Evolutionary conservation across 768 basidiomycete genomes (phyloP).

Genomic region (Nidularia pulvinata): DNA sequence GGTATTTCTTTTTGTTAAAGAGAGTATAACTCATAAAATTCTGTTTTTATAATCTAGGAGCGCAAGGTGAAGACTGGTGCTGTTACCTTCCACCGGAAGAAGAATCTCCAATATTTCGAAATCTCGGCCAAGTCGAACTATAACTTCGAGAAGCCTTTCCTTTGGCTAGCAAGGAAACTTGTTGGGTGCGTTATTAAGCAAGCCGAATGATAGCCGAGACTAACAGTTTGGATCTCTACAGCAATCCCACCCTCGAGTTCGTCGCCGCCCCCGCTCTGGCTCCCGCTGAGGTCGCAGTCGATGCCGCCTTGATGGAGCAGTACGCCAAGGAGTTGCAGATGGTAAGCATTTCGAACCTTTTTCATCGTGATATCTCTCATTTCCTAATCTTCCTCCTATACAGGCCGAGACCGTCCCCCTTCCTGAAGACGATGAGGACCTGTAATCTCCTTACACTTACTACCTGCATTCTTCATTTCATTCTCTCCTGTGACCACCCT

Average conservation of each 20-base stretch:
- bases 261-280: constrained; percentile 96
- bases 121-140: constrained; percentile 99
- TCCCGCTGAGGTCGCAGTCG: constrained; percentile 91
- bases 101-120: constrained; percentile 99
- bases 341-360: constrained; percentile 33
- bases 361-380: neutral
- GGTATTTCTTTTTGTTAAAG: constrained; percentile 3
- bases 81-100: constrained; percentile 99
- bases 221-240: constrained; percentile 20
- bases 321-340: constrained; percentile 78
- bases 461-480: constrained; percentile 11
- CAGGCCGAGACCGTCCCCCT: constrained; percentile 92
- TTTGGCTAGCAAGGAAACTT: constrained; percentile 98
- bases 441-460: constrained; percentile 33
- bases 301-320: constrained; percentile 71
- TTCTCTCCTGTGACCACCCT: constrained; percentile 17
- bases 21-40: constrained; percentile 1
- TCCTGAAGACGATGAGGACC: constrained; percentile 96
- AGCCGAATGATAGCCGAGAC: no score
- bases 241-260: constrained; percentile 88
- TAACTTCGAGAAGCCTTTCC: constrained; percentile 99
- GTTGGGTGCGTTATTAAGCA: constrained; percentile 69
- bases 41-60: constrained; percentile 56
- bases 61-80: constrained; percentile 99
- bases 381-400: constrained; percentile 5